phyloP scores from a whole-genome alignment of 1,284 basidiomycete species.

The Rhodotorula mucilaginosa region DNA sequence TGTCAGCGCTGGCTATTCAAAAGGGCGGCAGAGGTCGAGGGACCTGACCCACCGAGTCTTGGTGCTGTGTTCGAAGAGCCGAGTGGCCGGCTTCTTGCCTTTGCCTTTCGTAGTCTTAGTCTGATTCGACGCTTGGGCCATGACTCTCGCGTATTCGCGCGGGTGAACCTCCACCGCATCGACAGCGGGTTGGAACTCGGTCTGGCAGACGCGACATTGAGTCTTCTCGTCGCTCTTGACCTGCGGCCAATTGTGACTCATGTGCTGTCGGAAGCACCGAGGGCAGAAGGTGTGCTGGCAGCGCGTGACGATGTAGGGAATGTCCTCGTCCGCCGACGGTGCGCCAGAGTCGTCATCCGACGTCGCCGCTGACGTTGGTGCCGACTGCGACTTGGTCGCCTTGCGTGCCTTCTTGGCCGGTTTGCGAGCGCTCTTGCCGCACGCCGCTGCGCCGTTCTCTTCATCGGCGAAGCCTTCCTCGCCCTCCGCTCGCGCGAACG shows the following conservation, averaged over 20 bases:
- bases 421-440: conserved; percentile 40
- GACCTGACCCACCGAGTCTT: conserved; percentile 41
- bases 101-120: conserved; percentile 15
- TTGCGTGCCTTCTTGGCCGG: conserved; percentile 49
- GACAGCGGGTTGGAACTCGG: conserved; percentile 47
- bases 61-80: conserved; percentile 44
- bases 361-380: conserved; percentile 49
- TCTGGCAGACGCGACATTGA: conserved; percentile 75
- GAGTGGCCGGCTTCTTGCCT: conserved; percentile 22
- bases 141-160: conserved; percentile 34
- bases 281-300: conserved; percentile 94
- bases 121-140: conserved; percentile 33
- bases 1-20: not conserved
- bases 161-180: conserved; percentile 42
- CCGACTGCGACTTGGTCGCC: conserved; percentile 48
- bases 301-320: conserved; percentile 75
- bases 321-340: conserved; percentile 46
- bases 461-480: conserved; percentile 45
- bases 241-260: conserved; percentile 55
- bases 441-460: conserved; percentile 48
- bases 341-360: conserved; percentile 56
- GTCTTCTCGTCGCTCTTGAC: conserved; percentile 68
- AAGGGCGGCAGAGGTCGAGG: not conserved
- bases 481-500: conserved; percentile 27
- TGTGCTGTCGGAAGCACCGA: conserved; percentile 68